phyloP scores from a whole-genome alignment of 306 rosid species.

The Luffa aegyptiaca region DNA sequence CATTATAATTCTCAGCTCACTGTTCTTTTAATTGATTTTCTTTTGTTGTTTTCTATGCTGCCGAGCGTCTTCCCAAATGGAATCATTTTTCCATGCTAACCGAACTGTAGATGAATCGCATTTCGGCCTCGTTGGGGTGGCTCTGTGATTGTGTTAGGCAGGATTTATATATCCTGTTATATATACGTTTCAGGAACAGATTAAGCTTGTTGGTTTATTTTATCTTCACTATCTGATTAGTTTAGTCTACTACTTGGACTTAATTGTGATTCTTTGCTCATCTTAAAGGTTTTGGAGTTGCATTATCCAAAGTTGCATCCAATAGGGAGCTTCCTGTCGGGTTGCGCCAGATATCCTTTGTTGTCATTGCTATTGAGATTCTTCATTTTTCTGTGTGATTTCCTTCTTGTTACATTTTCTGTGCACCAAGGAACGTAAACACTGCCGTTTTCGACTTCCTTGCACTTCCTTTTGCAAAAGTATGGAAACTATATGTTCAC shows the following conservation, averaged over 20 bases:
- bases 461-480: neutral
- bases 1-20: neutral
- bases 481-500: neutral
- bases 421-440: neutral
- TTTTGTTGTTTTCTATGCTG: neutral
- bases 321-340: slow-evolving; percentile 66
- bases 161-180: neutral
- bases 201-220: neutral
- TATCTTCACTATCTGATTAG: neutral
- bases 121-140: neutral
- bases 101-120: neutral
- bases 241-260: neutral
- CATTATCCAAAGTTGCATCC: slow-evolving; percentile 68
- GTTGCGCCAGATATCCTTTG: slow-evolving; percentile 94
- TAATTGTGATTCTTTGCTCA: slow-evolving; percentile 20
- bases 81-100: neutral
- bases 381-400: neutral
- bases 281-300: slow-evolving; percentile 79
- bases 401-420: neutral
- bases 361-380: slow-evolving; percentile 8
- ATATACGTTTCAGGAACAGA: neutral
- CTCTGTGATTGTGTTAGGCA: neutral
- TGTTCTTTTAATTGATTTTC: neutral
- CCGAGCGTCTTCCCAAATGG: neutral
- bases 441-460: neutral